phyloP scores from a whole-genome alignment of 2,329 filamentous ascomycete species.

The Cryphonectria carpinicola region DNA sequence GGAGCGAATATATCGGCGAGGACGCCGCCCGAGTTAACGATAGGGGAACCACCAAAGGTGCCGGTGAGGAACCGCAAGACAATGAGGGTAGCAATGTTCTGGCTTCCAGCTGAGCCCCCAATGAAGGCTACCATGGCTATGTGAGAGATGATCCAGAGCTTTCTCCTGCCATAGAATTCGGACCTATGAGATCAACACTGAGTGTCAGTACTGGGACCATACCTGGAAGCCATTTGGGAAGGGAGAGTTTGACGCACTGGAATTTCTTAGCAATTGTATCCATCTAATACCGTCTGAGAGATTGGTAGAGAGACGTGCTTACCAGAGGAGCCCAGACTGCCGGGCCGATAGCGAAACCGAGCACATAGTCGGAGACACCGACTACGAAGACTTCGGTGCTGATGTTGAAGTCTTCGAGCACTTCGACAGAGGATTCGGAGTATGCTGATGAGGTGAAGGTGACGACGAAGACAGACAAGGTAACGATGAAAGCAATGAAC shows the following conservation, averaged over 20 bases:
- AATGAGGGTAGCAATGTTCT: conserved; percentile 62
- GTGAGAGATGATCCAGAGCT: conserved; percentile 11
- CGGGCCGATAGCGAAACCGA: conserved; percentile 61
- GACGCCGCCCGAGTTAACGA: conserved; percentile 47
- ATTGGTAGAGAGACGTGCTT: conserved; percentile 39
- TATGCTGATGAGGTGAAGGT: conserved; percentile 58
- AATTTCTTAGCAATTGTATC: background rate
- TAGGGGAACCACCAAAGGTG: conserved; percentile 57
- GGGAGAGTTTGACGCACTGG: background rate
- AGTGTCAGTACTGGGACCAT: background rate
- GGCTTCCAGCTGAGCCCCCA: conserved; percentile 58
- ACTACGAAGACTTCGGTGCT: conserved; percentile 49
- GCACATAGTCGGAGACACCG: conserved; percentile 58
- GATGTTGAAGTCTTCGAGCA: conserved; percentile 46
- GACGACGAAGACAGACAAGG: conserved; percentile 47
- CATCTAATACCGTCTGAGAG: background rate
- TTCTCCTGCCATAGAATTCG: conserved; percentile 25
- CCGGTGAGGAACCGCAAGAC: conserved; percentile 71
- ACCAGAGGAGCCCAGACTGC: conserved; percentile 61
- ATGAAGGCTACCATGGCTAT: conserved; percentile 16
- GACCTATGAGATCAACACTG: conserved; percentile 33
- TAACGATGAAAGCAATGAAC: conserved; percentile 43
- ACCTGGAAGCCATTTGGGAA: background rate
- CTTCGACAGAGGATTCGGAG: conserved; percentile 43
- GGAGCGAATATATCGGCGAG: conserved; percentile 62